Percentiles rank a stretch among this genome's conserved stretches.
Evolutionary conservation across 768 basidiomycete species (phyloP).

Genomic region (Mycena floridula): DNA sequence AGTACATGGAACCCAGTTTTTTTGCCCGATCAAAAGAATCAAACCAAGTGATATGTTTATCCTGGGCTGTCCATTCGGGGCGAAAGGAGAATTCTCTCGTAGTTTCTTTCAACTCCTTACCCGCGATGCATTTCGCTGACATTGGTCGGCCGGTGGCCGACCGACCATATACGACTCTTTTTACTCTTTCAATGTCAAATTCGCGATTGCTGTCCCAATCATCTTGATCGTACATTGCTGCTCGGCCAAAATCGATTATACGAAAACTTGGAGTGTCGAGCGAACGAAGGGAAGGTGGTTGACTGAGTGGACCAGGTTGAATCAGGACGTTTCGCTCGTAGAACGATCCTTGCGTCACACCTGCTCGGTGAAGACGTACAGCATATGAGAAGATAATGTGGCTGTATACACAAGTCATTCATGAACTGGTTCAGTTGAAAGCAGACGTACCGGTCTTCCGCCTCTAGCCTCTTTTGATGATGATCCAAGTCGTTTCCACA

Average conservation of each 20-base stretch:
- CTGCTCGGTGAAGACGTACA: constrained; percentile 32
- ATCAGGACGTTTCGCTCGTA: constrained; percentile 36
- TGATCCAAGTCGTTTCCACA: constrained; percentile 29
- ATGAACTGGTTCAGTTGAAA: background rate
- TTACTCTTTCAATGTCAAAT: too few species aligned
- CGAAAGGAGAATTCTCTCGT: too few species aligned
- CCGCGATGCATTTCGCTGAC: too few species aligned
- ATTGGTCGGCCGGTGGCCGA: too few species aligned
- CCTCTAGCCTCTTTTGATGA: constrained; percentile 17
- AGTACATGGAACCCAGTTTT: too few species aligned
- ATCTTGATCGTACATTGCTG: too few species aligned
- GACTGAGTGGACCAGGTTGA: constrained; percentile 34
- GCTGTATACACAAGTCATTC: constrained; percentile 5
- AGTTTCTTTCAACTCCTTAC: too few species aligned
- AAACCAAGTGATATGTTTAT: too few species aligned
- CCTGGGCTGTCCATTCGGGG: too few species aligned
- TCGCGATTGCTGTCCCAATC: too few species aligned
- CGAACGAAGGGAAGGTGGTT: constrained; percentile 22
- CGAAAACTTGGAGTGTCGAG: constrained; percentile 30
- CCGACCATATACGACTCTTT: too few species aligned
- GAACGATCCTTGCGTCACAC: constrained; percentile 35
- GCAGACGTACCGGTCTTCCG: background rate
- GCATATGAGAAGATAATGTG: constrained; percentile 24
- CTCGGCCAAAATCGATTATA: constrained; percentile 46
- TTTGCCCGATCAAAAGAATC: too few species aligned